phyloP scores from a whole-genome alignment of 352 stramenopile species.

The Globisporangium recalcitrans region DNA sequence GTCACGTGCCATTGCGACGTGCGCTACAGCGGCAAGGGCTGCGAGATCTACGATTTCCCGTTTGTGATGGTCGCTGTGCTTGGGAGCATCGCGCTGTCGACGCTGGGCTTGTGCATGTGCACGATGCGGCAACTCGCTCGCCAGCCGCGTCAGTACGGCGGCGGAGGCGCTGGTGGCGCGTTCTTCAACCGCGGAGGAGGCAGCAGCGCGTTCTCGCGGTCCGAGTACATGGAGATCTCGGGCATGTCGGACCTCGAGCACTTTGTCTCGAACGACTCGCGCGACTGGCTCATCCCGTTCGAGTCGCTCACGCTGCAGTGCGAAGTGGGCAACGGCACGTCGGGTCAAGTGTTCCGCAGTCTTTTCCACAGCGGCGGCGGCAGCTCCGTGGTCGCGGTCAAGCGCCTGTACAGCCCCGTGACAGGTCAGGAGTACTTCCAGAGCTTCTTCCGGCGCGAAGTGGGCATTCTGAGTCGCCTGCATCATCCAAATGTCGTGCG shows the following conservation, averaged over 20 bases:
- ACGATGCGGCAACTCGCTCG: constrained; percentile 76
- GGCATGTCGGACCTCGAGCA: constrained; percentile 84
- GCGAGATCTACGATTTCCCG: constrained; percentile 84
- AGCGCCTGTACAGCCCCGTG: constrained; percentile 83
- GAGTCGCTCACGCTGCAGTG: constrained; percentile 82
- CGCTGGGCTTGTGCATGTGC: constrained; percentile 83
- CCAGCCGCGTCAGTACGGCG: constrained; percentile 38
- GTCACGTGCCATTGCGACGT: constrained; percentile 69
- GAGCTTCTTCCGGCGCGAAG: constrained; percentile 87
- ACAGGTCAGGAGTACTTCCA: constrained; percentile 88
- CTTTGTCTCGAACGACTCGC: constrained; percentile 82
- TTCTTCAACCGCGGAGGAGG: constrained; percentile 33
- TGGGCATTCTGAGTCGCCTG: constrained; percentile 80
- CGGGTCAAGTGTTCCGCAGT: constrained; percentile 84
- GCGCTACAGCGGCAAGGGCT: constrained; percentile 64
- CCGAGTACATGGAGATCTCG: constrained; percentile 84
- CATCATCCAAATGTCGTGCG: constrained; percentile 88
- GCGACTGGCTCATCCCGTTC: constrained; percentile 89
- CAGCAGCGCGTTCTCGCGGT: constrained; percentile 56
- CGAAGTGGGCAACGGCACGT: constrained; percentile 86
- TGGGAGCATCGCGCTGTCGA: constrained; percentile 73
- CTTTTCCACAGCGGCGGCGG: constrained; percentile 78
- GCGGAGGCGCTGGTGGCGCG: constrained; percentile 5
- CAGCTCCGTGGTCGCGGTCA: constrained; percentile 83
- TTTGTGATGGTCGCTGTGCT: constrained; percentile 78